Evolutionary conservation across 352 stramenopile species (phyloP).

Genomic region (Phytophthora tentaculata): DNA sequence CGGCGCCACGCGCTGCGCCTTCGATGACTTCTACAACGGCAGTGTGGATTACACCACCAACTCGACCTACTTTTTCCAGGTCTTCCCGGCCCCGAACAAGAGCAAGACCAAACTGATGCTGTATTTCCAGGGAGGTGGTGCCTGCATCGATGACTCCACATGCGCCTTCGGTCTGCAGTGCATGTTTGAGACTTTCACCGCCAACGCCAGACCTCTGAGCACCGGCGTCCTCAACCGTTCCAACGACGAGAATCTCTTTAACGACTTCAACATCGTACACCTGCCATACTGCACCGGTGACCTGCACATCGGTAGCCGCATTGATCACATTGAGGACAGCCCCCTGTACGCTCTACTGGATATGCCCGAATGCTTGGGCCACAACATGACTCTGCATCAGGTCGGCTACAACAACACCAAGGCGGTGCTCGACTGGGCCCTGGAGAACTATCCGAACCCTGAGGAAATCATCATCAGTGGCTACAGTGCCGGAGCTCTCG

Average conservation of each 20-base stretch:
- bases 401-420: conserved; percentile 72
- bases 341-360: conserved; percentile 47
- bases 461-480: conserved; percentile 64
- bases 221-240: conserved; percentile 67
- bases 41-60: conserved; percentile 55
- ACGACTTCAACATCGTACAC: conserved; percentile 81
- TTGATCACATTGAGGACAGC: conserved; percentile 36
- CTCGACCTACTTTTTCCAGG: conserved; percentile 76
- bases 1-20: conserved; percentile 58
- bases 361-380: conserved; percentile 44
- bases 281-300: conserved; percentile 79
- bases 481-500: conserved; percentile 63
- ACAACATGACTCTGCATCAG: conserved; percentile 62
- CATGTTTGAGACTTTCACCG: conserved; percentile 59
- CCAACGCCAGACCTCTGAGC: conserved; percentile 55
- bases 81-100: conserved; percentile 60
- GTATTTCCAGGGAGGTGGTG: conserved; percentile 76
- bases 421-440: conserved; percentile 65
- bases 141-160: conserved; percentile 67
- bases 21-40: conserved; percentile 54
- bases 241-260: conserved; percentile 71
- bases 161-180: conserved; percentile 75
- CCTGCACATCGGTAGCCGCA: conserved; percentile 60
- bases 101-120: conserved; percentile 74
- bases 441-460: conserved; percentile 65